Percentiles rank a stretch among this genome's conserved stretches.
phyloP scores from a whole-genome alignment of 345 rosid species.

The Lepidium sativum region DNA sequence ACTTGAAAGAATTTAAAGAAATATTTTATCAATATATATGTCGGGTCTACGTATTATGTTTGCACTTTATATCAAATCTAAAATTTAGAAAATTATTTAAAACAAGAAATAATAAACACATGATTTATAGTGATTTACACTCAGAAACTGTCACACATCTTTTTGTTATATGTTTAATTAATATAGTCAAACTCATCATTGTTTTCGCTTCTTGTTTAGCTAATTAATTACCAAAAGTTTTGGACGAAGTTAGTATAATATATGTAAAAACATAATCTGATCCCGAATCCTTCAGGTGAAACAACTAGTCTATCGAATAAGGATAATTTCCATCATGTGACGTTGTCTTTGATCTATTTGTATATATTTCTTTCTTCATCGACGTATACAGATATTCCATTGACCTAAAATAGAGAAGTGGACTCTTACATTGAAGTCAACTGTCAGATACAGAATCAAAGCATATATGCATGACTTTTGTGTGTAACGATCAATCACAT shows the following conservation, averaged over 20 bases:
- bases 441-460: slow-evolving; percentile 16
- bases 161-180: background rate
- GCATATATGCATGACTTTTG: slow-evolving; percentile 4
- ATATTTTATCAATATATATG: background rate
- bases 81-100: background rate
- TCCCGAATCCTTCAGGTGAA: background rate
- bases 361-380: background rate
- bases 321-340: slow-evolving; percentile 13
- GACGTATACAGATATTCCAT: slow-evolving; percentile 14
- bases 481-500: slow-evolving; percentile 5
- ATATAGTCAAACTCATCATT: background rate
- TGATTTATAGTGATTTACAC: background rate
- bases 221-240: background rate
- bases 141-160: background rate
- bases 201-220: background rate
- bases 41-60: background rate
- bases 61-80: background rate
- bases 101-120: background rate
- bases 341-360: background rate
- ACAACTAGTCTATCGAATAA: background rate
- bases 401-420: slow-evolving; percentile 12
- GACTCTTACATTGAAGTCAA: slow-evolving; percentile 14
- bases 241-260: background rate
- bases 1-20: background rate
- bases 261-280: background rate